Conservation (phyloP, 2,329 filamentous ascomycete species). For the Calonectria leucothoes region DNA sequence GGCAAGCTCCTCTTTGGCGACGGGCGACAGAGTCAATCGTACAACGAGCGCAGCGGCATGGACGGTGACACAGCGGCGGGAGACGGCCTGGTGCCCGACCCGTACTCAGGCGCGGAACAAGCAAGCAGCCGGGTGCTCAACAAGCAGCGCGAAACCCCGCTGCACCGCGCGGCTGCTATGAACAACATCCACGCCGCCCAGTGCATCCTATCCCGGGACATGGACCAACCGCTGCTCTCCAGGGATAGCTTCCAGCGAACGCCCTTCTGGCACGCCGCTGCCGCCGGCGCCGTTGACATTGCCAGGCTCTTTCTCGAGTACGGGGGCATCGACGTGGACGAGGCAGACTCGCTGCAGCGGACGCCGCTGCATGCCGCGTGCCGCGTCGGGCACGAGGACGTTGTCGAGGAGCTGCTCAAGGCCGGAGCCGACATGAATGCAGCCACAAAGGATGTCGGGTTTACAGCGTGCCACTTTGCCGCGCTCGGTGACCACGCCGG, state of each 20-base stretch:
- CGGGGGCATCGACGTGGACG: not conserved
- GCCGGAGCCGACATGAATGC: not conserved
- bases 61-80: not conserved
- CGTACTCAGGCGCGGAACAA: not conserved
- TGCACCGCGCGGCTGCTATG: constrained; percentile 2
- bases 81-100: not conserved
- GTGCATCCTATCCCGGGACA: not conserved
- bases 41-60: not conserved
- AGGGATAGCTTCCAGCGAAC: not conserved
- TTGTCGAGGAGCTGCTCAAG: not conserved
- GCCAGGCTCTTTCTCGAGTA: not conserved
- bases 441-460: not conserved
- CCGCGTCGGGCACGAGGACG: not conserved
- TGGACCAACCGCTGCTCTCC: not conserved
- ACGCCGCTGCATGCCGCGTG: not conserved
- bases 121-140: not conserved
- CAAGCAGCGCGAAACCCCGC: not conserved
- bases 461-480: not conserved
- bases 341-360: not conserved
- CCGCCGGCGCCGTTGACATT: not conserved
- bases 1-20: not conserved
- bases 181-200: not conserved
- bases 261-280: not conserved
- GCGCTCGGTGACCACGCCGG: not conserved
- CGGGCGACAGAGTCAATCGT: too few relatives aligned